Base-by-base conservation (phyloP, 148 eudicot species). In the Chenopodium album region DNA sequence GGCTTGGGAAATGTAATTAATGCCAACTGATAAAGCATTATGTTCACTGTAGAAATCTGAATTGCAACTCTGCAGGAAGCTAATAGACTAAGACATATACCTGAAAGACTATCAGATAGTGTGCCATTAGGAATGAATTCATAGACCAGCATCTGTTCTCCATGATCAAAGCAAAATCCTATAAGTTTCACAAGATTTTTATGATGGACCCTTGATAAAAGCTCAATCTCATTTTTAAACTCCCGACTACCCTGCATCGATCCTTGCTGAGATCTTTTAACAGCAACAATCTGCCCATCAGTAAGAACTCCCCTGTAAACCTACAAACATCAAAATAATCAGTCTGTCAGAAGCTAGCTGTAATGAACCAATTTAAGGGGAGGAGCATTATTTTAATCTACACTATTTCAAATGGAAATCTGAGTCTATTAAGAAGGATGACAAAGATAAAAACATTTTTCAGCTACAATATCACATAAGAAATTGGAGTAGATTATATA, bases 221-320 rank as follows among this genome's bases (percentile, higher is more conserved):
- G 96, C 85, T 94, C 98, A 71, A 94, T 92, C 89, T 94, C 98
- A 3, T 89, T 90, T 85, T 92, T 94, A 79, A 94, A 94, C 89
- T 94, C 96, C 28, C 76, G 79, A 71, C 88, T 90, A 67, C 98
- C 98, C 84, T 94, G 98, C 85, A 82, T 78, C 4, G 98, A 94
- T 76, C 96, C 98, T 78, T 76, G 86, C 69, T 89, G 89, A 78
- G 94, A 90, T 87, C 95, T 84, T 87, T 94, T 94, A 79, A 94
- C 82, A 50, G 98, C 98, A 72, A 92, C 89, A 12, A 92, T 76
- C 78, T 86, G 87, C 63, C 91, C 92, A 79, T 71, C 83, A 20
- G 86, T 80, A 70, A 94, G 93, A 71, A 84, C 68, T 78, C 96
- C 97, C 85, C 78, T 92, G 71, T 93, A 90, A 72, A 93, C 97